Evolutionary conservation across 768 basidiomycete species (phyloP), one percentile per base, ranked within the genome.

Genomic region (Scleroderma citrinum): DNA sequence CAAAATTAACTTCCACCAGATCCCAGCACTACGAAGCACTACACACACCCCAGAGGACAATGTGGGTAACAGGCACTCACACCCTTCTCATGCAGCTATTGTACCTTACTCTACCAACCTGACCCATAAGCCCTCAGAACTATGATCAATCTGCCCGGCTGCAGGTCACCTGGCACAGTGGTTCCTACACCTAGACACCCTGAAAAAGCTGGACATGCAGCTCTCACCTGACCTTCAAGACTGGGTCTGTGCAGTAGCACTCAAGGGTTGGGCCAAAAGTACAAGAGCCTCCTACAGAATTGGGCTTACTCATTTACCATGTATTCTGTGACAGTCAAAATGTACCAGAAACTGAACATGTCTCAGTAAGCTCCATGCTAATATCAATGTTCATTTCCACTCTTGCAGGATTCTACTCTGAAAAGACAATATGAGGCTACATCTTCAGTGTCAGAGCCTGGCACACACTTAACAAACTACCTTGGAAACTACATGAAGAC

Each of bases 291-390:
- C 65, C 0, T 76, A 78, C 50, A 69, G 69, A 0, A 50, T 68
- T 0, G n/a, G 73, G 76, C 1, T 58, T 78, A 0, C 54, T 74
- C 0, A 51, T 59, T 0, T 78, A 36, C 34, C 75, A 76, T 30
- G 56, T 68, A 0, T 75, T 68, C 45, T 76, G 75, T 47, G 71
- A 79, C 48, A 48, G 21, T 14, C 44, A 39, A 11, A n/a, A 20
- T 1, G 47, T 63, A 2, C 45, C 52, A 0, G 62, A 64, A 24
- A 2, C 6, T 0, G 8, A 54, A 3, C 44, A 58, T 0, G 42
- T 50, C 0, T 60, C 60, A 0, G 12, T 17, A 17, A 39, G 7
- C n/a, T 37, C 36, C 11, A 17, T 14, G 12, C 20, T 39, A 7
- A 39, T 39, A 4, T 39, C 38, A 20, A 17, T 19, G 10, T 39